Evolutionary conservation across 495 filamentous ascomycete species (phyloP).

Genomic region (Lasiosphaeris hirsuta): DNA sequence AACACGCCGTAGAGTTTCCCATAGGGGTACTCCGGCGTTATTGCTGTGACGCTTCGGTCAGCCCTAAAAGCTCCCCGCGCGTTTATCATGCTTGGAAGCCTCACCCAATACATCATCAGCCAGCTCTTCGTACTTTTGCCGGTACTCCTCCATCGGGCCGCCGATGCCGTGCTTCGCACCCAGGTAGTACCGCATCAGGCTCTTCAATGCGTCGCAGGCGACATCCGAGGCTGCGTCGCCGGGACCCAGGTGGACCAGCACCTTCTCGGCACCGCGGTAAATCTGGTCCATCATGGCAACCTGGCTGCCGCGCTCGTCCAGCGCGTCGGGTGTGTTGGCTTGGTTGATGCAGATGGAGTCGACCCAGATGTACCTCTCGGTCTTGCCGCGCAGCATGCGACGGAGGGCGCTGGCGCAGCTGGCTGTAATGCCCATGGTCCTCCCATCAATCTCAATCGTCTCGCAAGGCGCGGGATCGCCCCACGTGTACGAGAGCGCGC

Average conservation of each 20-base stretch:
- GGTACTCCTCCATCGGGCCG: background rate
- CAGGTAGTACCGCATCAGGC: background rate
- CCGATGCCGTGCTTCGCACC: background rate
- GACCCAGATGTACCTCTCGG: background rate
- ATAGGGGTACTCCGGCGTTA: background rate
- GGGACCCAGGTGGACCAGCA: background rate
- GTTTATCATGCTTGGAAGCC: background rate
- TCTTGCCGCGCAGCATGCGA: background rate
- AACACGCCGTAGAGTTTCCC: background rate
- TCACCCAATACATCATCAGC: background rate
- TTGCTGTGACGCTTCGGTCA: too few relatives aligned
- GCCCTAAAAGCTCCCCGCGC: too few relatives aligned
- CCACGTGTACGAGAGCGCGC: slow-evolving; percentile 10
- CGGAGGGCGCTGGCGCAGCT: slow-evolving; percentile 4
- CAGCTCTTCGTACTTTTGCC: background rate
- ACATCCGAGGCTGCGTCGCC: background rate
- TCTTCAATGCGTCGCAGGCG: background rate
- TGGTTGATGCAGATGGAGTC: slow-evolving; percentile 5
- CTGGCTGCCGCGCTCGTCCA: slow-evolving; percentile 4
- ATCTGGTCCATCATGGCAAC: background rate
- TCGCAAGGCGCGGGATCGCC: background rate
- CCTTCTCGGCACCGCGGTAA: background rate
- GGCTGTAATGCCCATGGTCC: background rate
- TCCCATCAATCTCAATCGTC: background rate
- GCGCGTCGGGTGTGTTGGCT: background rate